Conservation (phyloP, 305 asterid genomes). For the Rubia peregrina region DNA sequence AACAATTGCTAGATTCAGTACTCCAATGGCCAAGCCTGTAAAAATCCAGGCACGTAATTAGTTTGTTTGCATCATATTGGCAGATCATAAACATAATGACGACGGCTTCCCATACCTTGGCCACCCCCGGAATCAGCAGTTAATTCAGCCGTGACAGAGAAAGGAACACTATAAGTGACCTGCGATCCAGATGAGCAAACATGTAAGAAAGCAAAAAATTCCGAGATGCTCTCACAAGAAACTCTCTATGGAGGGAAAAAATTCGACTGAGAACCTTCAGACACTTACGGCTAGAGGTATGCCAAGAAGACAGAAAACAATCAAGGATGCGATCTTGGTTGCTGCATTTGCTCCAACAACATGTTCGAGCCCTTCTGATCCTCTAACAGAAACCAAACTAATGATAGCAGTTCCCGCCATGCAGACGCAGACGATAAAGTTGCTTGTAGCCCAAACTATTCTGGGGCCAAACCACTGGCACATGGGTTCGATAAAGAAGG, state of each 20-base stretch:
- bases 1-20: slow-evolving; percentile 94
- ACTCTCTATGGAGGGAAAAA: not conserved
- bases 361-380: slow-evolving; percentile 69
- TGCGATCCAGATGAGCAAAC: slow-evolving; percentile 26
- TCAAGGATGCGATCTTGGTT: slow-evolving; percentile 76
- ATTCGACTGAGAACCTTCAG: not conserved
- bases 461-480: slow-evolving; percentile 80
- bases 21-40: slow-evolving; percentile 98
- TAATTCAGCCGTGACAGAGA: slow-evolving; percentile 90
- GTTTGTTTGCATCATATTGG: slow-evolving; percentile 9
- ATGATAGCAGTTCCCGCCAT: slow-evolving; percentile 90
- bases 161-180: slow-evolving; percentile 95
- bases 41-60: slow-evolving; percentile 20
- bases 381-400: slow-evolving; percentile 53
- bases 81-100: slow-evolving; percentile 12
- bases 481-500: slow-evolving; percentile 89
- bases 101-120: slow-evolving; percentile 53
- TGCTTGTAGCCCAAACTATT: slow-evolving; percentile 88
- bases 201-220: not conserved
- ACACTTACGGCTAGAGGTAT: slow-evolving; percentile 92
- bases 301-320: slow-evolving; percentile 91
- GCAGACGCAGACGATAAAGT: slow-evolving; percentile 77
- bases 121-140: slow-evolving; percentile 99
- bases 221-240: not conserved
- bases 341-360: slow-evolving; percentile 59